phyloP scores from a whole-genome alignment of 1,284 basidiomycete genomes.

The Papiliotrema terrestris region DNA sequence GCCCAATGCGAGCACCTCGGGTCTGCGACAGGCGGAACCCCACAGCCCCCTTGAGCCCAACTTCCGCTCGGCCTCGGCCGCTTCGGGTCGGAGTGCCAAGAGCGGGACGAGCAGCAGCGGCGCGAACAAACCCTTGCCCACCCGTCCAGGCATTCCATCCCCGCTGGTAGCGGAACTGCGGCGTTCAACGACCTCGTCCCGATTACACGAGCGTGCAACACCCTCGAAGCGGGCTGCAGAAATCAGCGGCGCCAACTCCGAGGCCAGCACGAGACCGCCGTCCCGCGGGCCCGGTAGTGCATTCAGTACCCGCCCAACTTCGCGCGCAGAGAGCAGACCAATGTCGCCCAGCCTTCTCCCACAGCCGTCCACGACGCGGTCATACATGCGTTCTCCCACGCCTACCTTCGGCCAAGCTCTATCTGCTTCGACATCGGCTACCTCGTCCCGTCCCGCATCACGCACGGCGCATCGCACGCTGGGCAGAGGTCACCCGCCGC shows the following conservation, averaged over 20 bases:
- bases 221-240: too few species aligned
- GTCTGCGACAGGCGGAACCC: slow-evolving; percentile 14
- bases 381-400: slow-evolving; percentile 14
- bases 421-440: slow-evolving; percentile 6
- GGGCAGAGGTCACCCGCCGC: slow-evolving; percentile 30
- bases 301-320: background rate
- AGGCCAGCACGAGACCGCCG: slow-evolving; percentile 2
- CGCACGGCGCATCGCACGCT: slow-evolving; percentile 11
- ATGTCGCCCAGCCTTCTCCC: slow-evolving; percentile 22
- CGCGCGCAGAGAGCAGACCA: slow-evolving; percentile 7
- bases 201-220: background rate
- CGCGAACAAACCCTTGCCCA: slow-evolving; percentile 28
- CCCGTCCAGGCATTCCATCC: slow-evolving; percentile 42
- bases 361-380: slow-evolving; percentile 9
- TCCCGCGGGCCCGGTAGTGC: slow-evolving; percentile 1
- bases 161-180: slow-evolving; percentile 28
- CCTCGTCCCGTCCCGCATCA: slow-evolving; percentile 10
- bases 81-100: slow-evolving; percentile 5
- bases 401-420: slow-evolving; percentile 10
- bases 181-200: slow-evolving; percentile 1
- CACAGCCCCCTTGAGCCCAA: slow-evolving; percentile 20
- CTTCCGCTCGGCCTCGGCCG: slow-evolving; percentile 21
- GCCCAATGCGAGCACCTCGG: slow-evolving; percentile 5
- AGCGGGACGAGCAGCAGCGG: slow-evolving; percentile 9
- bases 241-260: too few species aligned